A percentile compares a stretch with the other conserved stretches of the same genome.
These are phyloP conservation scores for Thelonectria blattea DNA, from an alignment of 2,329 filamentous ascomycete species.

Conservation along the genomic window DNA sequence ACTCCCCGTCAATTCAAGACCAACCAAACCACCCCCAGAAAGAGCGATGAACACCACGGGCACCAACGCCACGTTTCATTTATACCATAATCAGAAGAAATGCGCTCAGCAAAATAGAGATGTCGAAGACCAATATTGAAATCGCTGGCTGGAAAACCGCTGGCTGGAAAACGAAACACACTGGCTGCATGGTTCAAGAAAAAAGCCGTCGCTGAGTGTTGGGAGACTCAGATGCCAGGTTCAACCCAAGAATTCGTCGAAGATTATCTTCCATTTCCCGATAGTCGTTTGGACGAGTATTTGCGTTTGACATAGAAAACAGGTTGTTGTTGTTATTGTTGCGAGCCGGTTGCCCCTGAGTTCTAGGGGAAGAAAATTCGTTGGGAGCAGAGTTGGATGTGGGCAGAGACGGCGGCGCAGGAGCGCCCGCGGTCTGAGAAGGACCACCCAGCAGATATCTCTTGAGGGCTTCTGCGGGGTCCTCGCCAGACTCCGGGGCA, in stretches of 20 bases:
- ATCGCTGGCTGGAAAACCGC: conserved; percentile 24
- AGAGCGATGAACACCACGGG: not conserved
- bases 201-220: conserved; percentile 35
- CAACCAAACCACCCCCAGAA: not conserved
- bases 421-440: conserved; percentile 25
- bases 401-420: conserved; percentile 27
- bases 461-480: conserved; percentile 59
- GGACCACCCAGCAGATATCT: conserved; percentile 59
- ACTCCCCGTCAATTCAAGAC: conserved; percentile 18
- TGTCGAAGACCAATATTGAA: conserved; percentile 31
- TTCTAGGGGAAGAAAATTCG: conserved; percentile 29
- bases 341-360: conserved; percentile 25
- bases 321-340: conserved; percentile 3
- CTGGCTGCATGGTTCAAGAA: conserved; percentile 29
- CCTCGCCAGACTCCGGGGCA: conserved; percentile 31
- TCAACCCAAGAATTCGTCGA: conserved; percentile 58
- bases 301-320: conserved; percentile 18
- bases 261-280: conserved; percentile 60
- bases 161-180: conserved; percentile 27
- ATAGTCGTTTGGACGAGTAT: conserved; percentile 43
- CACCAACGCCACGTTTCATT: conserved; percentile 10
- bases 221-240: conserved; percentile 38
- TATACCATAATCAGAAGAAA: conserved; percentile 13
- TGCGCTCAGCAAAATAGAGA: conserved; percentile 29
- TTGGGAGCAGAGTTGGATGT: conserved; percentile 22